phyloP scores from a whole-genome alignment of 768 basidiomycete genomes.

The Chlorophyllum brunneum region DNA sequence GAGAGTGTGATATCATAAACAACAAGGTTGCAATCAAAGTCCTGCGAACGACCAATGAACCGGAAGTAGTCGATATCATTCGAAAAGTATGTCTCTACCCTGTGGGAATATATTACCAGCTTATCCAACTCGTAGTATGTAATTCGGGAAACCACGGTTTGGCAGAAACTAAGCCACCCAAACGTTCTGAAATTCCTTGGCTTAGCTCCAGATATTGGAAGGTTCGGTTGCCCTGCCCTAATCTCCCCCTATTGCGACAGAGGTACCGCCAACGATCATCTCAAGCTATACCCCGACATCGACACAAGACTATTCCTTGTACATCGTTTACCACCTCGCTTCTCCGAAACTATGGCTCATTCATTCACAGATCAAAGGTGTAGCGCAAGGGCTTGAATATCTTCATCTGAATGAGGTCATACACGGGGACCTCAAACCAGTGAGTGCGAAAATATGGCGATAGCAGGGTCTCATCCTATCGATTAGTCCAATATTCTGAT shows the following conservation, averaged over 20 bases:
- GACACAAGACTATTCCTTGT: constrained; percentile 11
- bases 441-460: not conserved
- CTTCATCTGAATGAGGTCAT: constrained; percentile 15
- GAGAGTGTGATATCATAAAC: not conserved
- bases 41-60: not conserved
- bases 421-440: constrained; percentile 11
- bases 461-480: not conserved
- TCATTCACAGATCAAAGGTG: constrained; percentile 12
- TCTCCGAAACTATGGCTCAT: not conserved
- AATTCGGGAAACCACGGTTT: constrained; percentile 16
- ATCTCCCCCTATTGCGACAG: constrained; percentile 16
- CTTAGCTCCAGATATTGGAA: not conserved
- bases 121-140: constrained; percentile 9
- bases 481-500: constrained; percentile 18
- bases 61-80: not conserved
- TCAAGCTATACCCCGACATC: constrained; percentile 10
- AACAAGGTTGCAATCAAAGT: constrained; percentile 4
- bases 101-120: not conserved
- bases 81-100: not conserved
- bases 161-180: constrained; percentile 13
- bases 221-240: constrained; percentile 13
- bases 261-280: constrained; percentile 8
- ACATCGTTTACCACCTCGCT: not conserved
- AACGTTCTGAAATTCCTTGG: constrained; percentile 18
- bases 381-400: constrained; percentile 17